Evolutionary conservation across 164 flowering plant genomes (phyloP).

Genomic region (Buxus sempervirens): DNA sequence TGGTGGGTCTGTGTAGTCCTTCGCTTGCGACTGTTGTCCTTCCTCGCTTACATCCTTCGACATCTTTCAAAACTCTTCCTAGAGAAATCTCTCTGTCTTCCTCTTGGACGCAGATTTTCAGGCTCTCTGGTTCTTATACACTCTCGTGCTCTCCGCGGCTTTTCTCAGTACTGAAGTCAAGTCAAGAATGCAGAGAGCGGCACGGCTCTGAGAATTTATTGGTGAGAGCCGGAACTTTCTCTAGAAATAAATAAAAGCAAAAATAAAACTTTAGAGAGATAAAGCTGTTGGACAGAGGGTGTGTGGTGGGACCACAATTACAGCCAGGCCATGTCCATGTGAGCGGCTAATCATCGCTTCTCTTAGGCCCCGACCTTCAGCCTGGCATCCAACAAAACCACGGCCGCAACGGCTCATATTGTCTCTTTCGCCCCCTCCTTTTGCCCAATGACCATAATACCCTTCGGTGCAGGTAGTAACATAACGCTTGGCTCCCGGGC

Average conservation of each 20-base stretch:
- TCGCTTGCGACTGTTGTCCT: slow-evolving; percentile 24
- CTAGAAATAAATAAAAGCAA: background rate
- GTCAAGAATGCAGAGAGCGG: background rate
- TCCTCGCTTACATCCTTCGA: slow-evolving; percentile 39
- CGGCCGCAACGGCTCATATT: slow-evolving; percentile 13
- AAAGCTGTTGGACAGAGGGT: background rate
- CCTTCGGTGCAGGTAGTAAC: no score
- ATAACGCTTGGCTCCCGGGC: no score
- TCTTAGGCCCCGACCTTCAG: slow-evolving; percentile 9
- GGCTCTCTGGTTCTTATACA: background rate
- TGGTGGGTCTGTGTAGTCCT: slow-evolving; percentile 45
- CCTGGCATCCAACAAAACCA: slow-evolving; percentile 20
- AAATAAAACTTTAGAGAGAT: background rate
- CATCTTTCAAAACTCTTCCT: slow-evolving; percentile 29
- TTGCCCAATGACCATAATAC: no score
- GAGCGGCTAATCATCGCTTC: slow-evolving; percentile 20
- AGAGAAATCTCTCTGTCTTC: background rate
- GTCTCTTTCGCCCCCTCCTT: background rate
- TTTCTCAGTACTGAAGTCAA: background rate
- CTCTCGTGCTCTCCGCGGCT: background rate
- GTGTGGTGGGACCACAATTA: slow-evolving; percentile 11
- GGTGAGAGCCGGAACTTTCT: slow-evolving; percentile 9
- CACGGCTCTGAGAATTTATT: slow-evolving; percentile 15
- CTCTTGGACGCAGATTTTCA: background rate
- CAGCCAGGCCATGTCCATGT: slow-evolving; percentile 32